Evolutionary conservation across 768 basidiomycete species (phyloP).

Genomic region (Mycena venus): DNA sequence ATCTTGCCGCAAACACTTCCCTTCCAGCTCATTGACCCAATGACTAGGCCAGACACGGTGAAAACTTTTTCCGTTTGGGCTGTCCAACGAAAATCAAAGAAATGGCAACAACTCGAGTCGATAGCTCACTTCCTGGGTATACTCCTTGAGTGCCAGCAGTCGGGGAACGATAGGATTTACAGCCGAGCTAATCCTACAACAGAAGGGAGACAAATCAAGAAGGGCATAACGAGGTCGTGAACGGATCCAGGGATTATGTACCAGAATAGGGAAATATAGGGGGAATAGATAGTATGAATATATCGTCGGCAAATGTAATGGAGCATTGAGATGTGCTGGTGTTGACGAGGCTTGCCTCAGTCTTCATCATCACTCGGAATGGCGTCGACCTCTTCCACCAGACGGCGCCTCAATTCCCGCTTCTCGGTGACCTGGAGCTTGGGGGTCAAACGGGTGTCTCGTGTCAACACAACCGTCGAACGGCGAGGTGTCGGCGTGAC

Average conservation of each 20-base stretch:
- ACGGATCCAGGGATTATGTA: conserved; percentile 14
- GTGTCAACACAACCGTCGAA: conserved; percentile 31
- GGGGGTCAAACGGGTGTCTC: conserved; percentile 38
- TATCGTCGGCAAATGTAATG: neutral
- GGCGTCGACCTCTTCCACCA: conserved; percentile 54
- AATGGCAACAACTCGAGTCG: conserved; percentile 17
- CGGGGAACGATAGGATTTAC: conserved; percentile 16
- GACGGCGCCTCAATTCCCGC: conserved; percentile 43
- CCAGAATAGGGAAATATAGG: conserved; percentile 17
- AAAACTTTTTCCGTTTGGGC: conserved; percentile 33
- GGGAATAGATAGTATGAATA: conserved; percentile 13
- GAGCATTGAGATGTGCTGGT: conserved; percentile 11
- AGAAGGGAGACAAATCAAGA: conserved; percentile 31
- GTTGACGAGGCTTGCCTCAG: neutral
- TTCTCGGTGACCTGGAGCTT: conserved; percentile 38
- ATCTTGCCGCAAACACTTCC: neutral
- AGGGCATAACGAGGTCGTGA: conserved; percentile 32
- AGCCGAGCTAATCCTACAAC: conserved; percentile 26
- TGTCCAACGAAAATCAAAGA: conserved; percentile 28
- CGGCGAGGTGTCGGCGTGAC: conserved; percentile 46
- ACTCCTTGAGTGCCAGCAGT: conserved; percentile 22
- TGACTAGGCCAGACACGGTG: conserved; percentile 21
- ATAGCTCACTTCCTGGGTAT: conserved; percentile 26
- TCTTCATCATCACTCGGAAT: conserved; percentile 40
- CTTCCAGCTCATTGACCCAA: neutral